Conservation (phyloP, 2,329 filamentous ascomycete species). For the Aspergillus carbonarius region DNA sequence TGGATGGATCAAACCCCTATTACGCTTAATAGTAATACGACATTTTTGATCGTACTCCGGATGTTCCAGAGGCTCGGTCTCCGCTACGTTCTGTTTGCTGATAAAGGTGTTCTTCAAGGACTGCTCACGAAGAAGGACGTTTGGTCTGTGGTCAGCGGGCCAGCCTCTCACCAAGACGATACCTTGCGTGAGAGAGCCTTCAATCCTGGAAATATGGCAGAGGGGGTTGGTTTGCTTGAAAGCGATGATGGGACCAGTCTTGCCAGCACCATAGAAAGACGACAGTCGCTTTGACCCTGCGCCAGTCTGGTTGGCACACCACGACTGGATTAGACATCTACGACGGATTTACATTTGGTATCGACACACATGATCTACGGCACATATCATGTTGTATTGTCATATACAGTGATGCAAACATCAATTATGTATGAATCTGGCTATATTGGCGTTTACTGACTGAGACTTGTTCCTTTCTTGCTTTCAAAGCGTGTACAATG, state of each 20-base stretch:
- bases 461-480: background rate
- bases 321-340: background rate
- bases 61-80: conserved; percentile 96
- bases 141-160: conserved; percentile 86
- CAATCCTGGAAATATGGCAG: conserved; percentile 27
- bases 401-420: background rate
- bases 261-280: conserved; percentile 32
- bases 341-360: background rate
- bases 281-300: conserved; percentile 28
- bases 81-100: conserved; percentile 83
- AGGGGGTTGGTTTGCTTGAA: conserved; percentile 41
- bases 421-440: background rate
- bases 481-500: background rate
- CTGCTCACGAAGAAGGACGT: conserved; percentile 96
- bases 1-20: conserved; percentile 99
- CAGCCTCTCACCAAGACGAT: conserved; percentile 52
- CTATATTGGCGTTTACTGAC: background rate
- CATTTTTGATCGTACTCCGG: conserved; percentile 78
- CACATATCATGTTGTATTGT: background rate
- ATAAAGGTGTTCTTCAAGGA: conserved; percentile 77
- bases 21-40: conserved; percentile 74
- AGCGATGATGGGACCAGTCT: conserved; percentile 33
- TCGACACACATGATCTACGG: background rate
- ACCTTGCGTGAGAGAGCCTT: conserved; percentile 30
- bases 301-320: background rate